Evolutionary conservation across 108 stramenopile genomes (phyloP).

Genomic region (Skeletonema grethae): DNA sequence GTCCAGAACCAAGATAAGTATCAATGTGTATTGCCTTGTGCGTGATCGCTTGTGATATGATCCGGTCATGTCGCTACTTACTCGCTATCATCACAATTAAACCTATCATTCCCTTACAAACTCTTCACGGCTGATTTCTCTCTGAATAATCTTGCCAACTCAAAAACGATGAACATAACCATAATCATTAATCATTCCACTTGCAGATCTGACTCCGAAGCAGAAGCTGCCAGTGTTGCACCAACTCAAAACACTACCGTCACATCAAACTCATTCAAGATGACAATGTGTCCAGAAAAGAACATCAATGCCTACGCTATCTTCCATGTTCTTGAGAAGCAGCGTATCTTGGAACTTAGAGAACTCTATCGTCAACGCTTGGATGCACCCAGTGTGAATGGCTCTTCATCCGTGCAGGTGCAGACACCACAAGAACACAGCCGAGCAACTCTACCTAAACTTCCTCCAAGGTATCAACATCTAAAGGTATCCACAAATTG

Average conservation of each 20-base stretch:
- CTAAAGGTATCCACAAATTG: slow-evolving; percentile 12
- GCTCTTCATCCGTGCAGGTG: not conserved
- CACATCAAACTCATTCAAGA: not conserved
- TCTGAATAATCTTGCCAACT: not conserved
- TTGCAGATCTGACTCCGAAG: not conserved
- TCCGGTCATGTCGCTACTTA: too few species aligned
- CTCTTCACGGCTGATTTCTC: not conserved
- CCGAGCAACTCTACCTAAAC: not conserved
- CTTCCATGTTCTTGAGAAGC: slow-evolving; percentile 22
- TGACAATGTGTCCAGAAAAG: not conserved
- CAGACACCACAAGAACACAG: not conserved
- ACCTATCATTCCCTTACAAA: not conserved
- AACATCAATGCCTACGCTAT: slow-evolving; percentile 19
- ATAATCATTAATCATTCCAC: not conserved
- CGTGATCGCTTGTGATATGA: too few species aligned
- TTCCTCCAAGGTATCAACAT: slow-evolving; percentile 32
- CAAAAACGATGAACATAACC: not conserved
- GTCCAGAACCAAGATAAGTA: too few species aligned
- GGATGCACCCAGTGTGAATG: not conserved
- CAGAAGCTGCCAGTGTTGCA: not conserved
- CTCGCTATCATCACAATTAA: not conserved
- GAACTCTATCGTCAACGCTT: slow-evolving; percentile 18
- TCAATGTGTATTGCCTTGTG: too few species aligned
- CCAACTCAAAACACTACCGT: not conserved
- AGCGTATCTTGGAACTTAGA: slow-evolving; percentile 23